Percentiles rank a stretch among this genome's conserved stretches.
Conservation (phyloP, 169 alveolate genomes). For the Eimeria sp. region DNA sequence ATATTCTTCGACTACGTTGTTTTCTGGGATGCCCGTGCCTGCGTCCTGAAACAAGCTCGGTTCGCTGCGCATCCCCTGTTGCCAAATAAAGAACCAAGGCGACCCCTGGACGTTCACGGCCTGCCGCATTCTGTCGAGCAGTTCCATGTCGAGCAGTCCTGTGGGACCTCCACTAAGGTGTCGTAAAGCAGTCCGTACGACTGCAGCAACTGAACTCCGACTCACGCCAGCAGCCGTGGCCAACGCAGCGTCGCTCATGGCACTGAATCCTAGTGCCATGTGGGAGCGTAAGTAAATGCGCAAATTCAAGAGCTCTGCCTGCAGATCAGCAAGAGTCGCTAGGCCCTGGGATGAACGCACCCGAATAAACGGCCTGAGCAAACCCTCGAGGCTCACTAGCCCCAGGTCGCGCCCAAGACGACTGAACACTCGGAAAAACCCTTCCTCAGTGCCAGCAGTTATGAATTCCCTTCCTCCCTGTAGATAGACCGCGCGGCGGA, state of each 20-base stretch:
- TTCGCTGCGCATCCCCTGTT: constrained; percentile 27
- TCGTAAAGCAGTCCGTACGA: constrained; percentile 50
- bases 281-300: constrained; percentile 65
- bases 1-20: constrained; percentile 59
- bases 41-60: constrained; percentile 33
- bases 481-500: constrained; percentile 72
- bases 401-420: constrained; percentile 75
- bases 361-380: constrained; percentile 63
- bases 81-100: constrained; percentile 16
- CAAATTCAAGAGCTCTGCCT: constrained; percentile 38
- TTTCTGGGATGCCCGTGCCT: constrained; percentile 53
- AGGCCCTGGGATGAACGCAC: constrained; percentile 44
- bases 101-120: constrained; percentile 41
- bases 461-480: constrained; percentile 53
- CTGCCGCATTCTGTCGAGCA: constrained; percentile 56
- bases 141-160: constrained; percentile 29
- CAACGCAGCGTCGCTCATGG: constrained; percentile 69
- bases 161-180: constrained; percentile 43
- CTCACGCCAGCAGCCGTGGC: constrained; percentile 78
- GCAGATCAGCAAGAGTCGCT: constrained; percentile 46
- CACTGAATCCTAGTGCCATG: constrained; percentile 66
- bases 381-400: constrained; percentile 58
- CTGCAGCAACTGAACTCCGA: constrained; percentile 43
- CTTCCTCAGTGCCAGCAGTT: constrained; percentile 80
- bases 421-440: constrained; percentile 63